phyloP scores from a whole-genome alignment of 2,329 filamentous ascomycete species.

The Xylaria digitata region DNA sequence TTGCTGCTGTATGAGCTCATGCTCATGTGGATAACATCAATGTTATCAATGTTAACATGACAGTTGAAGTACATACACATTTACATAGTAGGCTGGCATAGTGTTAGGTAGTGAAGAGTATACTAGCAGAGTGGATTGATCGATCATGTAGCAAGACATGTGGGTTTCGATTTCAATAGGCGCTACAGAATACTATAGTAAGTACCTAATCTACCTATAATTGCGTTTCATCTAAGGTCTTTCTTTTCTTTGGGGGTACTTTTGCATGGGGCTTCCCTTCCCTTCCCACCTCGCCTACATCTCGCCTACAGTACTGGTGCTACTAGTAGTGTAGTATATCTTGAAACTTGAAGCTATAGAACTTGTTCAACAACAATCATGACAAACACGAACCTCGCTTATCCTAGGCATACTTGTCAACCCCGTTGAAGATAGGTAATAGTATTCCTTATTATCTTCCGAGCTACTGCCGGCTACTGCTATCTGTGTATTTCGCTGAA shows the following conservation, averaged over 20 bases:
- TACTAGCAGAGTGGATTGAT: conserved; percentile 9
- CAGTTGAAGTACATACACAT: too few relatives aligned
- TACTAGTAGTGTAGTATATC: too few relatives aligned
- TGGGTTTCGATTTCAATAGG: not conserved
- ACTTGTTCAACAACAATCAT: conserved; percentile 3
- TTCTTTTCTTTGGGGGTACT: not conserved
- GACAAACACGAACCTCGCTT: not conserved
- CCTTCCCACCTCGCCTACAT: not conserved
- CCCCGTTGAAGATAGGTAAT: conserved; percentile 1
- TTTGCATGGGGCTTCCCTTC: not conserved
- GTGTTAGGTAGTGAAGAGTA: too few relatives aligned
- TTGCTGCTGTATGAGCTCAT: too few relatives aligned
- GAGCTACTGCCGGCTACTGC: not conserved
- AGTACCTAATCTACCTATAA: not conserved
- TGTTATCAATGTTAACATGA: not conserved
- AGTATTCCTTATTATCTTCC: not conserved
- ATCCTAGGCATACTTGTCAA: not conserved
- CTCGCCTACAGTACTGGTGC: too few relatives aligned
- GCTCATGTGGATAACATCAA: conserved; percentile 16
- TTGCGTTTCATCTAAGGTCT: conserved; percentile 11
- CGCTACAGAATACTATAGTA: conserved; percentile 2
- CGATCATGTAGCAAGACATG: conserved; percentile 7
- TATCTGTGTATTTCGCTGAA: conserved; percentile 18
- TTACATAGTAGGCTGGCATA: too few relatives aligned
- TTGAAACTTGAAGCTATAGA: not conserved